These are phyloP conservation scores for Singerocomus rubriflavus DNA, from an alignment of 1,284 basidiomycete species.

Conservation along the genomic window DNA sequence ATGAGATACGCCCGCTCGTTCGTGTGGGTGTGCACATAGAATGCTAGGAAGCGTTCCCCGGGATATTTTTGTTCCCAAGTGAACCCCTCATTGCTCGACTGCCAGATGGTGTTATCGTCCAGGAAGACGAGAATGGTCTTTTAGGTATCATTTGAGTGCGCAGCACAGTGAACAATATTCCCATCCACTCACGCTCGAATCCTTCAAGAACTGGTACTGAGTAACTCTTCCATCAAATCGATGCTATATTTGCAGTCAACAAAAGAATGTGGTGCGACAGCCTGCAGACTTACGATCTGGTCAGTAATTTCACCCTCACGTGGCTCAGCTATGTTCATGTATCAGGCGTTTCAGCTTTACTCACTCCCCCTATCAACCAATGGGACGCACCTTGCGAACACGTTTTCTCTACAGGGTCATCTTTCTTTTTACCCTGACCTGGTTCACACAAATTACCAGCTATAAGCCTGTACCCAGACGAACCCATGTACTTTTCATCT, in stretches of 20 bases:
- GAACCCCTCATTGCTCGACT: constrained; percentile 93
- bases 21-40: constrained; percentile 83
- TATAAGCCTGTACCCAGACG: constrained; percentile 89
- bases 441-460: constrained; percentile 88
- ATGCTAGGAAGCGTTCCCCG: constrained; percentile 68
- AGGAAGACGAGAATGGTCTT: constrained; percentile 86
- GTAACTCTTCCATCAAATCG: constrained; percentile 69
- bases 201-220: constrained; percentile 84
- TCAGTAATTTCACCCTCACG: constrained; percentile 70
- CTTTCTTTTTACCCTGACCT: constrained; percentile 66
- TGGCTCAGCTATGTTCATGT: constrained; percentile 56
- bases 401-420: constrained; percentile 66
- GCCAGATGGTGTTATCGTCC: constrained; percentile 79
- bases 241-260: constrained; percentile 44
- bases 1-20: constrained; percentile 87
- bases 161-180: background rate
- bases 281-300: constrained; percentile 46
- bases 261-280: background rate
- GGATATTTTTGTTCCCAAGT: constrained; percentile 75
- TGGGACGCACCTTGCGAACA: constrained; percentile 63
- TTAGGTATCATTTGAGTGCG: constrained; percentile 11
- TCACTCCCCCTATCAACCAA: background rate
- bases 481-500: constrained; percentile 75
- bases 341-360: constrained; percentile 2
- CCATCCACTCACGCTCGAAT: constrained; percentile 53